These are phyloP conservation scores for Ganoderma leucocontextum DNA, from an alignment of 1,284 basidiomycete species.

Conservation along the genomic window DNA sequence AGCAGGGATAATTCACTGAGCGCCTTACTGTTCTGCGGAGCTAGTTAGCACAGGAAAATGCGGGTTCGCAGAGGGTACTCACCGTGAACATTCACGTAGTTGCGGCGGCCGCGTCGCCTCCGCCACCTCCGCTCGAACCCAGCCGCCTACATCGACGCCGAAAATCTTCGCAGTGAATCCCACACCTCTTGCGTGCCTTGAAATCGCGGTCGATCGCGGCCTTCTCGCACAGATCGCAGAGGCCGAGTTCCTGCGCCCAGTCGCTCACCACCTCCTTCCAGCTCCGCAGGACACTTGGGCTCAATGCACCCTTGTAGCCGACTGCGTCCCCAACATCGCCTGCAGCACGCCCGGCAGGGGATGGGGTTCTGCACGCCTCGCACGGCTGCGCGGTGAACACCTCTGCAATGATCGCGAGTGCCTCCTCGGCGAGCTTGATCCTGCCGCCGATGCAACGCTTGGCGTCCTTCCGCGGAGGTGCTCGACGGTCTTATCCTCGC, in stretches of 20 bases:
- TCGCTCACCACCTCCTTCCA: background rate
- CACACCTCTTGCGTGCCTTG: background rate
- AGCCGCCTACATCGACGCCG: background rate
- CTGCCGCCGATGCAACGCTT: background rate
- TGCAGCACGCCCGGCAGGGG: background rate
- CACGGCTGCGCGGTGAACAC: background rate
- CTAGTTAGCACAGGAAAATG: no score
- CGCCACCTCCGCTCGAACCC: no score
- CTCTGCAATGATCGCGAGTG: background rate
- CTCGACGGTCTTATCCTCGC: background rate
- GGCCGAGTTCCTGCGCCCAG: background rate
- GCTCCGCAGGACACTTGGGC: background rate
- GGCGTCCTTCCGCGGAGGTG: background rate
- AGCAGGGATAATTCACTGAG: no score
- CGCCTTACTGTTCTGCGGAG: no score
- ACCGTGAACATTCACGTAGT: no score
- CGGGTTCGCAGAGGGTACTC: no score
- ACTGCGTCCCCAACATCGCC: background rate
- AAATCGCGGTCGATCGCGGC: background rate
- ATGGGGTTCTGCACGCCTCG: background rate
- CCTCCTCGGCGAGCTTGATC: background rate
- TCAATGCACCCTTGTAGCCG: background rate
- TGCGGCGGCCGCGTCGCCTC: no score
- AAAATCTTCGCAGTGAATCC: background rate
- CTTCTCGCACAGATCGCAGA: background rate